Evolutionary conservation across 1,284 basidiomycete species (phyloP), one percentile per base, ranked within the genome.

Genomic region (Cutaneotrichosporon arboriforme): DNA sequence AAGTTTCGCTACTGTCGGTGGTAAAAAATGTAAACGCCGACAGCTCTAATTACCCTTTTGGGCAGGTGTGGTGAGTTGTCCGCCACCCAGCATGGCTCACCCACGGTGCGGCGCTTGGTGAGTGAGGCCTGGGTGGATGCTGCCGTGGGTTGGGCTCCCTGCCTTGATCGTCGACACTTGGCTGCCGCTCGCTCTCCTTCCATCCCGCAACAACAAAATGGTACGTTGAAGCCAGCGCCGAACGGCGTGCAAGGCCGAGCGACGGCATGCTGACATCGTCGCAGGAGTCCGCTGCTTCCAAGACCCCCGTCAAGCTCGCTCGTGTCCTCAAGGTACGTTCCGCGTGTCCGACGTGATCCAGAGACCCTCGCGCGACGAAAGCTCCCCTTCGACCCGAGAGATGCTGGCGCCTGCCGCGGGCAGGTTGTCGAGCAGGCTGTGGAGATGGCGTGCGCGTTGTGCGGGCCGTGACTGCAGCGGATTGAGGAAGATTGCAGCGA

Each of bases 291-390:
- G n/a, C n/a, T n/a, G n/a, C n/a, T 48, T 55, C 63, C 54, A 83
- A 86, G 77, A 92, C 83, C 62, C 85, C 88, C 70, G 90, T 93
- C 75, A 94, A 94, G 79, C 89, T 96, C 74, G 92, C 90, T 65
- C 90, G 88, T 81, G 92, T 97, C 67, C 85, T 88, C 81, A 94
- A 58, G 57, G 57, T 59, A 53, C 47, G 57, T 59, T 46, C 8
- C 4, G 12, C 38, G 45, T 18, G 26, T n/a, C 26, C 20, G 9
- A 5, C 18, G 31, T 34, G 21, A 34, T 26, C 20, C 34, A 33
- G 36, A 8, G 42, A 18, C n/a, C 34, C 43, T 21, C 43, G 43
- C 43, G 43, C 33, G 43, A 21, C 20, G 43, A 35, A 31, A 31
- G 26, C 10, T 10, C 26, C 26, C 5, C 10, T 10, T 10, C 7